Evolutionary conservation across 352 stramenopile species (phyloP), one percentile per base, ranked within the genome.

Genomic region (Phytophthora cactorum): DNA sequence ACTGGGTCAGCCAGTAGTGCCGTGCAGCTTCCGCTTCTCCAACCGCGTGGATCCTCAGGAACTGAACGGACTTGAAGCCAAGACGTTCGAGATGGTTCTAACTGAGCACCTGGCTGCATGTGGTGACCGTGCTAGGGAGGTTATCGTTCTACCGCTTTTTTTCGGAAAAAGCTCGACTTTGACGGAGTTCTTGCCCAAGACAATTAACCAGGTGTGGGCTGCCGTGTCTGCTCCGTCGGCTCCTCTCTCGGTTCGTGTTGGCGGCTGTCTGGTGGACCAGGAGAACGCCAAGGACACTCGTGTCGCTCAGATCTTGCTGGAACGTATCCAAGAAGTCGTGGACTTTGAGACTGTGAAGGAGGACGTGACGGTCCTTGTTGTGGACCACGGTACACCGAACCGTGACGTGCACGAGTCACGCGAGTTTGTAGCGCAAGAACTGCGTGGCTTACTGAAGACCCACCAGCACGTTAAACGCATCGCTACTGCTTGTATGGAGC

Each of bases 11-110:
- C 78, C 75, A 9, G 86, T 96, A 0, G 63, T 92, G 7, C 83
- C 88, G 12, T 91, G 85, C 56, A 93, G 84, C 62, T 93, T 93
- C 59, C 78, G 81, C 31, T 92, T 92, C 49, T 93, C 86, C 32
- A 66, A 94, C 72, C 81, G 81, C n/a, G 87, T 96, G 34, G 68
- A 88, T 38, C 49, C 71, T 0, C 39, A 70, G 5, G 53, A 87
- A 47, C 73, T 95, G 7, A 82, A 96, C 52, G 86, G 82, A 31
- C 53, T 89, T 14, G 66, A 78, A 1, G 89, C 86, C 2, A 84
- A 89, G 68, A 82, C 83, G 8, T 79, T 92, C 3, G 84, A 95
- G 59, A 80, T 64, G 49, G 86, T 91, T 12, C 25, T 93, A 15
- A 67, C 53, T 2, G 74, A 89, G 32, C 74, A 81, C 32, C 65